phyloP scores from a whole-genome alignment of 345 rosid genomes.

The Populus pruinosa region DNA sequence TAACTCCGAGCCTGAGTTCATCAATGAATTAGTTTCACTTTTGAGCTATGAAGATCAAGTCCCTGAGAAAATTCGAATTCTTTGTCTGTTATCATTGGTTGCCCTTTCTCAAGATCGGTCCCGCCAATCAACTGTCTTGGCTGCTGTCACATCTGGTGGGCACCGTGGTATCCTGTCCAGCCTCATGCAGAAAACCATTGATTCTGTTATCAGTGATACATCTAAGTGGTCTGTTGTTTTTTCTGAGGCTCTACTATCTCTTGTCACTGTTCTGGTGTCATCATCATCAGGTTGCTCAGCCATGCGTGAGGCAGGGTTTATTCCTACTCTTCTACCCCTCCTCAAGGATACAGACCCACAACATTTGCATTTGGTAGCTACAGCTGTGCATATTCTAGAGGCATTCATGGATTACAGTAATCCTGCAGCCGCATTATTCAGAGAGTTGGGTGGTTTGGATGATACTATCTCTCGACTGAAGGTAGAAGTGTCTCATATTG shows the following conservation, averaged over 20 bases:
- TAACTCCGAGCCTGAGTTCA: slow-evolving; percentile 89
- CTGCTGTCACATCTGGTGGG: slow-evolving; percentile 89
- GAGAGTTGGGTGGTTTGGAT: slow-evolving; percentile 97
- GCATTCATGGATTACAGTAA: slow-evolving; percentile 95
- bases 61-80: slow-evolving; percentile 78
- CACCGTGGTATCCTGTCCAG: slow-evolving; percentile 87
- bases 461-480: slow-evolving; percentile 80
- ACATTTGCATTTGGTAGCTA: slow-evolving; percentile 84
- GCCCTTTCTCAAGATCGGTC: slow-evolving; percentile 92
- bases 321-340: slow-evolving; percentile 86
- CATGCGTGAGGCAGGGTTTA: slow-evolving; percentile 92
- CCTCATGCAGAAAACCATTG: slow-evolving; percentile 87
- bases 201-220: slow-evolving; percentile 61
- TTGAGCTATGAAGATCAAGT: slow-evolving; percentile 78
- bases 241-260: slow-evolving; percentile 87
- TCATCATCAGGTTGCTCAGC: slow-evolving; percentile 91
- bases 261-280: slow-evolving; percentile 85
- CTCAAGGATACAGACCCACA: slow-evolving; percentile 90
- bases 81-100: slow-evolving; percentile 77
- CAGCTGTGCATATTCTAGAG: slow-evolving; percentile 85
- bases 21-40: slow-evolving; percentile 74
- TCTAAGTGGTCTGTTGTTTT: slow-evolving; percentile 76
- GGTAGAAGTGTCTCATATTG: slow-evolving; percentile 69
- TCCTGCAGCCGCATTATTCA: slow-evolving; percentile 87
- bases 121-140: slow-evolving; percentile 75